A percentile compares a stretch with the other conserved stretches of the same genome.
These are phyloP conservation scores for Linaria vulgaris DNA, from an alignment of 257 asterid species.

Conservation along the genomic window DNA sequence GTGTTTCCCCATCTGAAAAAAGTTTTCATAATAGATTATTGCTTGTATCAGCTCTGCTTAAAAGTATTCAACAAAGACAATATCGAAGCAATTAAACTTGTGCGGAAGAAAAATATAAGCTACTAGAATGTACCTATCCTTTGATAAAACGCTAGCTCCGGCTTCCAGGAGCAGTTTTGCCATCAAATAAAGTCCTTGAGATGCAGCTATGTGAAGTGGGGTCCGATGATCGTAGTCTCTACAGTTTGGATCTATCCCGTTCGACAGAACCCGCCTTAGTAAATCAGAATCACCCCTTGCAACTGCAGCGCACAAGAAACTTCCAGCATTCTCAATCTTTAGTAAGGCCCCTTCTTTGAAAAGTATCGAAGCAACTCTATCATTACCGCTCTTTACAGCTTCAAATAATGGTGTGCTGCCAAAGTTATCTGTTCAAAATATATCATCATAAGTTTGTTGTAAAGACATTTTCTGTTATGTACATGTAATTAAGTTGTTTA, in stretches of 20 bases:
- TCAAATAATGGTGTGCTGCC: constrained; percentile 80
- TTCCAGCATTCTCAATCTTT: constrained; percentile 62
- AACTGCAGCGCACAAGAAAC: constrained; percentile 63
- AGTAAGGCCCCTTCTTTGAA: constrained; percentile 65
- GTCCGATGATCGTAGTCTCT: constrained; percentile 76
- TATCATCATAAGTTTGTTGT: neutral
- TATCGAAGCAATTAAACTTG: too few species aligned
- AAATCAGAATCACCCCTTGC: constrained; percentile 79
- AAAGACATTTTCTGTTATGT: neutral
- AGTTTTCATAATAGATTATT: neutral
- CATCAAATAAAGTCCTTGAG: constrained; percentile 72
- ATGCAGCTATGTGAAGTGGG: constrained; percentile 83
- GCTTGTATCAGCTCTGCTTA: too few species aligned
- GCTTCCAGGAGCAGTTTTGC: constrained; percentile 80
- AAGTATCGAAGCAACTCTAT: constrained; percentile 60
- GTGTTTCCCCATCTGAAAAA: constrained; percentile 79
- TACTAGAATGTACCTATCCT: constrained; percentile 61
- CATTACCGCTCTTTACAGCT: constrained; percentile 82
- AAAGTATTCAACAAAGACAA: too few species aligned
- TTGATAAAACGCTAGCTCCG: constrained; percentile 75
- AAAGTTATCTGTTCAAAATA: constrained; percentile 53
- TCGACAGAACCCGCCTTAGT: constrained; percentile 55
- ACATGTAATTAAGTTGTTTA: constrained; percentile 7
- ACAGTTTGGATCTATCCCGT: constrained; percentile 76
- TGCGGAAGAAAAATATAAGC: too few species aligned